These are phyloP conservation scores for Tuber melanosporum DNA, from an alignment of 495 filamentous ascomycete genomes.

Conservation along the genomic window DNA sequence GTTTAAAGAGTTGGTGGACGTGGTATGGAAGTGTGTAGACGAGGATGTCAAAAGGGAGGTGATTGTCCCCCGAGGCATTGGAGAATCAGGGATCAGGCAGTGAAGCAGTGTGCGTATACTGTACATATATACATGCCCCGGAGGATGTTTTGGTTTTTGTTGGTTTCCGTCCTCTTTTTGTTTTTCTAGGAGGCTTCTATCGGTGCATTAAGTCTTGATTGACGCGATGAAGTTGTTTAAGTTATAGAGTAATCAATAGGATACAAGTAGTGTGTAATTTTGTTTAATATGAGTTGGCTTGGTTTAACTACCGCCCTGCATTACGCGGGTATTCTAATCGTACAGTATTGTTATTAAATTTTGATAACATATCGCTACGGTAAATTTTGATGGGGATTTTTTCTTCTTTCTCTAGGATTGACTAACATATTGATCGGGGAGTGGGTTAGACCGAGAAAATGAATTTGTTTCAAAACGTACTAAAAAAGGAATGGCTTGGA, in stretches of 20 bases:
- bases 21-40: conserved; percentile 69
- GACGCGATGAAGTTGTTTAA: background rate
- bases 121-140: background rate
- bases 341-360: too few species aligned
- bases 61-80: conserved; percentile 21
- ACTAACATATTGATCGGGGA: too few species aligned
- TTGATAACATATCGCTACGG: too few species aligned
- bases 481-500: too few species aligned
- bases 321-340: background rate
- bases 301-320: background rate
- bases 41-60: conserved; percentile 42
- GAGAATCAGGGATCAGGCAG: conserved; percentile 7
- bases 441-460: too few species aligned
- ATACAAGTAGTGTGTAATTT: background rate
- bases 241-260: background rate
- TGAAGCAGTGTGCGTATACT: background rate
- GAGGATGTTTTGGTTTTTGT: background rate
- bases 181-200: background rate
- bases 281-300: background rate
- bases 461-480: too few species aligned
- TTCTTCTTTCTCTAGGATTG: too few species aligned
- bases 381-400: too few species aligned
- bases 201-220: too few species aligned
- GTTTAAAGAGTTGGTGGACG: conserved; percentile 70
- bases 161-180: background rate